Conservation (phyloP, 2,329 filamentous ascomycete species). For the Oidium heveae region DNA sequence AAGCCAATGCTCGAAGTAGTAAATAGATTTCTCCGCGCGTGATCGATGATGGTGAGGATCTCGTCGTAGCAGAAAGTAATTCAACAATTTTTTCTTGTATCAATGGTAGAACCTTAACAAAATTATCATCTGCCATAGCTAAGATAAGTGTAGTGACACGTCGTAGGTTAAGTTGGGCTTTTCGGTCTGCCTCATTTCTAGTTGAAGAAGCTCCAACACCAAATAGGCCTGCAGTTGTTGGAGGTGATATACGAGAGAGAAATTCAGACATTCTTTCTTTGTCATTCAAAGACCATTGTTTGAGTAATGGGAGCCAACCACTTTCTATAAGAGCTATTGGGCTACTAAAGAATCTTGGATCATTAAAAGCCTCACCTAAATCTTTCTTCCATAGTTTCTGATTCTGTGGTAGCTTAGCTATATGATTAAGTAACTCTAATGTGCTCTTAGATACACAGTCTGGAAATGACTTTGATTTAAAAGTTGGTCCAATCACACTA, state of each 20-base stretch:
- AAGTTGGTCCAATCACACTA: slow-evolving; percentile 55
- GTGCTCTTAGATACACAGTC: slow-evolving; percentile 52
- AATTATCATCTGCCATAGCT: slow-evolving; percentile 51
- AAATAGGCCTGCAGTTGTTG: slow-evolving; percentile 88
- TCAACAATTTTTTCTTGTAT: slow-evolving; percentile 72
- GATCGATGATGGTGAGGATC: slow-evolving; percentile 74
- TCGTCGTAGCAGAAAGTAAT: slow-evolving; percentile 55
- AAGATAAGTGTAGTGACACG: slow-evolving; percentile 59
- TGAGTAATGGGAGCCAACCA: slow-evolving; percentile 62
- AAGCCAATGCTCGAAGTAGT: slow-evolving; percentile 54
- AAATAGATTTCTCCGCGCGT: slow-evolving; percentile 80
- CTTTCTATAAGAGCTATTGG: slow-evolving; percentile 36
- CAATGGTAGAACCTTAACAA: slow-evolving; percentile 45
- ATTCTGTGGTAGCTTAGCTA: slow-evolving; percentile 52
- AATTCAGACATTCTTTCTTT: slow-evolving; percentile 74
- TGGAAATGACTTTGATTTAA: slow-evolving; percentile 69
- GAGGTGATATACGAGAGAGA: slow-evolving; percentile 51
- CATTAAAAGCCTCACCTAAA: slow-evolving; percentile 74
- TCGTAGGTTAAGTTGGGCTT: slow-evolving; percentile 70
- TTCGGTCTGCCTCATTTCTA: slow-evolving; percentile 79
- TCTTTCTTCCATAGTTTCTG: slow-evolving; percentile 90
- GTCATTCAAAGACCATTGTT: slow-evolving; percentile 63
- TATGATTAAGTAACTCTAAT: slow-evolving; percentile 47
- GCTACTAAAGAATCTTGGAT: slow-evolving; percentile 60
- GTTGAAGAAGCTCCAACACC: slow-evolving; percentile 92